These are phyloP conservation scores for Botrytis hyacinthi DNA, from an alignment of 2,329 filamentous ascomycete species.

Conservation along the genomic window DNA sequence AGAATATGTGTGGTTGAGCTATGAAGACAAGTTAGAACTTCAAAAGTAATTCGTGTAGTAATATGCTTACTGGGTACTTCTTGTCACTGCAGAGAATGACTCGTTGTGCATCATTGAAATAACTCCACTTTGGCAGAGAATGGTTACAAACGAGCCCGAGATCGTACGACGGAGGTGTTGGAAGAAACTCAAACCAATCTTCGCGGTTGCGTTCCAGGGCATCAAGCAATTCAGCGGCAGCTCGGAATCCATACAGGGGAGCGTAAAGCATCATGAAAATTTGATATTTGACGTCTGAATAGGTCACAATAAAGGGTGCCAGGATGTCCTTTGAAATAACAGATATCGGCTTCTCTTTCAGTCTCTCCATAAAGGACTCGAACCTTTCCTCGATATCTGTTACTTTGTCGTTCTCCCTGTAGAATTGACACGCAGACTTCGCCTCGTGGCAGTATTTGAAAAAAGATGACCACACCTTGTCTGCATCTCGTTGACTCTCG, in stretches of 20 bases:
- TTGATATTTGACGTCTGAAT: constrained; percentile 33
- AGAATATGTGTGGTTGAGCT: constrained; percentile 35
- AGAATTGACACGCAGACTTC: constrained; percentile 38
- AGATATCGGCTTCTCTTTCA: constrained; percentile 41
- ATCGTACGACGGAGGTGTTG: constrained; percentile 9
- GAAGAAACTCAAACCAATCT: constrained; percentile 36
- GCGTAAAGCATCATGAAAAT: constrained; percentile 35
- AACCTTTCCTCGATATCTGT: constrained; percentile 32
- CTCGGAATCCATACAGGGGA: constrained; percentile 32
- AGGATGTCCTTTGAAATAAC: constrained; percentile 25
- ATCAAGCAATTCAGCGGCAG: constrained; percentile 31
- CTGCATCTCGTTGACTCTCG: constrained; percentile 32
- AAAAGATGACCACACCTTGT: constrained; percentile 34
- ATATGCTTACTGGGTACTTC: constrained; percentile 30
- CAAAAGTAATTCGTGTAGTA: neutral
- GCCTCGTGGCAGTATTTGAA: constrained; percentile 36
- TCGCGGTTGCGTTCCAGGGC: constrained; percentile 42
- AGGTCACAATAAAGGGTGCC: constrained; percentile 31
- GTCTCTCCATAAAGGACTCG: constrained; percentile 41
- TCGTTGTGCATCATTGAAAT: constrained; percentile 29
- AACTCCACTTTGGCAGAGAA: constrained; percentile 20
- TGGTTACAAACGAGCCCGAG: constrained; percentile 23
- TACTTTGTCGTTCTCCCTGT: constrained; percentile 28
- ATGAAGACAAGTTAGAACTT: constrained; percentile 10
- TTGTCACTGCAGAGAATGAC: constrained; percentile 38